Evolutionary conservation across 192 early-diverging fungal species (phyloP).

Genomic region (Coemansia sp.): DNA sequence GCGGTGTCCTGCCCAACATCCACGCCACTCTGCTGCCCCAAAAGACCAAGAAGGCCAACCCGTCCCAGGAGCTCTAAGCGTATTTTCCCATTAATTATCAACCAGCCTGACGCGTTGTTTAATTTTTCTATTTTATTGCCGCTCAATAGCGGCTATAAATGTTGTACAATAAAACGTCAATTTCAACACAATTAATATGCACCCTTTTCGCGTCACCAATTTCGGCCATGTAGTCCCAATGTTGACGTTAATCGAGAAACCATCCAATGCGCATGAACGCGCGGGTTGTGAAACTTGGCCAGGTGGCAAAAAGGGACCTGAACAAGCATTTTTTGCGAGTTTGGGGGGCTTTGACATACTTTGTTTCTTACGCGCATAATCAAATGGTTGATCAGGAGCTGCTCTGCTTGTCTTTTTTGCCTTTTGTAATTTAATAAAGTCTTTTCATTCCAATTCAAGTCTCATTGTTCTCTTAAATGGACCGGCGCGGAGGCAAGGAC

Average conservation of each 20-base stretch:
- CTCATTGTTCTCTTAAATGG: conserved; percentile 16
- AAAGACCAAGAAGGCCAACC: conserved; percentile 68
- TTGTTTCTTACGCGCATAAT: no score
- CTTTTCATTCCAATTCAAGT: conserved; percentile 8
- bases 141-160: conserved; percentile 4
- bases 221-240: no score
- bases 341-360: no score
- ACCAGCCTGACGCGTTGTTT: conserved; percentile 52
- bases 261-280: no score
- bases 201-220: no score
- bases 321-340: neutral
- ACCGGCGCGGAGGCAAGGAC: conserved; percentile 15
- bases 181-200: no score
- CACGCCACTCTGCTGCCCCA: conserved; percentile 79
- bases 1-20: conserved; percentile 93
- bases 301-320: neutral
- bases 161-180: conserved; percentile 50
- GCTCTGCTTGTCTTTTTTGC: neutral
- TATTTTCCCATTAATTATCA: conserved; percentile 63
- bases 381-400: neutral
- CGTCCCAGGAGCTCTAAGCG: conserved; percentile 65
- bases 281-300: no score
- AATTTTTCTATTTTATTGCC: conserved; percentile 11
- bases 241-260: no score
- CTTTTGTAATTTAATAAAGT: neutral